A percentile compares a stretch with the other conserved stretches of the same genome.
These are phyloP conservation scores for Erodium chrysanthum DNA, from an alignment of 441 rosid species.

Conservation along the genomic window DNA sequence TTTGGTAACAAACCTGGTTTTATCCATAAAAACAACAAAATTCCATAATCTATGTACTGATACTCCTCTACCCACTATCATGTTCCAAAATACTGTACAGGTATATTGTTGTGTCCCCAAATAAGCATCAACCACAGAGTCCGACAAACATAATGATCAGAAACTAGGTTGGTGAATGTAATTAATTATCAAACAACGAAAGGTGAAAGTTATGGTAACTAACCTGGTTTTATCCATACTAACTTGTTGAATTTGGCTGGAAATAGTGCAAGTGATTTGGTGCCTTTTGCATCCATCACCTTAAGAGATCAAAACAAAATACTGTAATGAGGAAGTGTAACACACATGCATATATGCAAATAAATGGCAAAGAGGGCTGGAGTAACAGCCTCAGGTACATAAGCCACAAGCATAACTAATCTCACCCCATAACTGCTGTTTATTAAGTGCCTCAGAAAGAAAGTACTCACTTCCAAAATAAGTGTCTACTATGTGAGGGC, in stretches of 20 bases:
- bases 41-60: neutral
- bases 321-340: neutral
- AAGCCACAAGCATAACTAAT: neutral
- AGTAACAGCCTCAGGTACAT: neutral
- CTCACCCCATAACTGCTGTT: neutral
- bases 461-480: no score
- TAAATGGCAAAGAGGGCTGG: neutral
- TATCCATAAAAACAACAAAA: no score
- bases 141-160: neutral
- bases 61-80: no score
- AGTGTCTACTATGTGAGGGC: neutral
- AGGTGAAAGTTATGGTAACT: constrained; percentile 6
- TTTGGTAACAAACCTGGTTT: no score
- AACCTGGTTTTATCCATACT: constrained; percentile 83
- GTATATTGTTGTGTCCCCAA: neutral
- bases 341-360: neutral
- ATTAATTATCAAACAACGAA: neutral
- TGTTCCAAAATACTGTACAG: neutral
- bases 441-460: neutral
- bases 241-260: constrained; percentile 88
- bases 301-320: constrained; percentile 17
- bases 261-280: constrained; percentile 61
- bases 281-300: constrained; percentile 72
- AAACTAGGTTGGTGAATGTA: neutral
- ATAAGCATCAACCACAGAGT: neutral